A percentile compares a stretch with the other conserved stretches of the same genome.
phyloP scores from a whole-genome alignment of 176 grass and related monocot genomes.

The Alopecurus myosuroides region DNA sequence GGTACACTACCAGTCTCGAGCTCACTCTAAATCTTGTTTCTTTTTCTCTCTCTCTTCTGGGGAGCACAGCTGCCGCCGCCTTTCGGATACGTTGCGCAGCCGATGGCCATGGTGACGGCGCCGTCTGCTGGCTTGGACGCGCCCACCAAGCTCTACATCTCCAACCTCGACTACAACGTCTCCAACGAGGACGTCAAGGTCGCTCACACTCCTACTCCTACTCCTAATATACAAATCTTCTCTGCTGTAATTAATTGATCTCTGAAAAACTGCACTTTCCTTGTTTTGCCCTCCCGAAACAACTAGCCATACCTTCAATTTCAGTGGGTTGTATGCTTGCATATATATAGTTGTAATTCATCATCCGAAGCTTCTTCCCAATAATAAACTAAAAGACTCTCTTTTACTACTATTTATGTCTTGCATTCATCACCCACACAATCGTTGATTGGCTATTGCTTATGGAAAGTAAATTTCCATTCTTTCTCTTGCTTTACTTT shows the following conservation, averaged over 20 bases:
- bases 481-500: neutral
- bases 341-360: neutral
- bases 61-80: neutral
- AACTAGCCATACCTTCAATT: neutral
- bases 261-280: neutral
- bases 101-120: neutral
- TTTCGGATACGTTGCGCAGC: constrained; percentile 24
- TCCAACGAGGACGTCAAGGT: constrained; percentile 81
- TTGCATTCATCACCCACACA: neutral
- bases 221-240: neutral
- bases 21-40: neutral
- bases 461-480: neutral
- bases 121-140: constrained; percentile 18
- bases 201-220: neutral
- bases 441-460: neutral
- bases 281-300: neutral
- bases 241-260: neutral
- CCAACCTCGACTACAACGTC: constrained; percentile 65
- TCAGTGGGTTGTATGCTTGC: neutral
- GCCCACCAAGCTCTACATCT: constrained; percentile 66
- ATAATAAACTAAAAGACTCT: neutral
- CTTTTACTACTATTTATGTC: neutral
- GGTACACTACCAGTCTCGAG: neutral
- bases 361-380: neutral
- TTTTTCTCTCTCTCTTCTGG: neutral